Evolutionary conservation across 1,139 yeast genomes (phyloP), one percentile per base, ranked within the genome.

Genomic region (Geotrichum macrosporum): DNA sequence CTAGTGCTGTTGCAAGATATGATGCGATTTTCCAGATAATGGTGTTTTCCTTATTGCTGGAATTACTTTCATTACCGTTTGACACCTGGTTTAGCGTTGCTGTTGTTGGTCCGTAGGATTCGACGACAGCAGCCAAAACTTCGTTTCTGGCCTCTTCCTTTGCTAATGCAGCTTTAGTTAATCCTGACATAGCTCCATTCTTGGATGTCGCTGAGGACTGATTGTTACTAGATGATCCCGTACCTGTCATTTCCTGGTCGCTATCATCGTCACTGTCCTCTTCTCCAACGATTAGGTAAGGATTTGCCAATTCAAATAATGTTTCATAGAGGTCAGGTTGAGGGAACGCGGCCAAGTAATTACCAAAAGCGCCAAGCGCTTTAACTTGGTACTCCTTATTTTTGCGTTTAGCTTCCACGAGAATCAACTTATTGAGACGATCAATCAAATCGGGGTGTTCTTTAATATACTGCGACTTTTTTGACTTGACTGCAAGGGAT

Each of bases 391-490:
- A 89, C 1, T 65, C 75, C 55, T 74, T 75, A 60, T 85, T 87
- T 44, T 77, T 76, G 55, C 95, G 72, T 50, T 76, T 76, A 0
- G 84, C 77, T 62, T 89, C 97, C 1, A 71, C 68, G 1, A 70
- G 50, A 0, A 83, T 74, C 1, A 76, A 69, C 31, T 69, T 69
- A 35, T 70, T 69, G 13, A 82, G 65, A 18, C 58, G 59, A 1
- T 62, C 63, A 21, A 65, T 57, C 31, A 74, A 50, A 0, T 61
- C 64, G 1, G 55, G 59, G 38, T 71, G 57, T 0, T 54, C 49
- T 0, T 38, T 36, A 41, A 46, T 32, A 19, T 1, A 37, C 12
- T 12, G 16, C 6, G 50, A 60, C 68, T 0, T 24, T 31, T 18
- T 44, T 4, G 54, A 56, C 41, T 70, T 66, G 10, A 77, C 72